Evolutionary conservation across 345 rosid genomes (phyloP).

Genomic region (Aethionema arabicum): DNA sequence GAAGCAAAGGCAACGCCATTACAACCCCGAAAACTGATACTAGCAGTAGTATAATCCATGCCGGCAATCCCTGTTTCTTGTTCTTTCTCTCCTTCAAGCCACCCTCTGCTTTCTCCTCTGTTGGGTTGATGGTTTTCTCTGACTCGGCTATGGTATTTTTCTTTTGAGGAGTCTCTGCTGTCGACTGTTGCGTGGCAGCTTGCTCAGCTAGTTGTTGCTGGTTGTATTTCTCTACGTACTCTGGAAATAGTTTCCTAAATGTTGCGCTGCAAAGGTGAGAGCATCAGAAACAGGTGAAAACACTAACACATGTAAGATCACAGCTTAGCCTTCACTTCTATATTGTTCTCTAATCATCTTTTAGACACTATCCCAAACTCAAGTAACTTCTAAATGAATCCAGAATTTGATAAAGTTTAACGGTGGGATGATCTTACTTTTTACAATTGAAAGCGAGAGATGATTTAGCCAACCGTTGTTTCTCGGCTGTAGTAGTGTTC

Average conservation of each 20-base stretch:
- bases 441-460: slow-evolving; percentile 95
- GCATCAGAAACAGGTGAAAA: slow-evolving; percentile 10
- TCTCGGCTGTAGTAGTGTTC: slow-evolving; percentile 72
- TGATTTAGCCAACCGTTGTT: slow-evolving; percentile 79
- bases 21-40: slow-evolving; percentile 85
- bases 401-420: neutral
- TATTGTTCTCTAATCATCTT: neutral
- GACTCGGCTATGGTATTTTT: slow-evolving; percentile 33
- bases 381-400: neutral
- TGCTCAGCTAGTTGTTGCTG: slow-evolving; percentile 62
- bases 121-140: slow-evolving; percentile 41
- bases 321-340: neutral
- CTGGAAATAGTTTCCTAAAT: slow-evolving; percentile 90
- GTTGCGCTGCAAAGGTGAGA: slow-evolving; percentile 55
- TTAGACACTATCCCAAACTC: neutral
- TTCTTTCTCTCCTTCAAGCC: slow-evolving; percentile 43
- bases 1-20: slow-evolving; percentile 97
- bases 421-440: slow-evolving; percentile 58
- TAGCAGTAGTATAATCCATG: slow-evolving; percentile 84
- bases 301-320: neutral
- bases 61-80: slow-evolving; percentile 65
- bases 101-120: slow-evolving; percentile 36
- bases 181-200: slow-evolving; percentile 40
- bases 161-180: slow-evolving; percentile 45
- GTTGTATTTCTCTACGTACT: slow-evolving; percentile 75